Percentiles rank a stretch among this genome's conserved stretches.
Evolutionary conservation across 345 rosid species (phyloP).

Genomic region (Streptanthus diversifolius): DNA sequence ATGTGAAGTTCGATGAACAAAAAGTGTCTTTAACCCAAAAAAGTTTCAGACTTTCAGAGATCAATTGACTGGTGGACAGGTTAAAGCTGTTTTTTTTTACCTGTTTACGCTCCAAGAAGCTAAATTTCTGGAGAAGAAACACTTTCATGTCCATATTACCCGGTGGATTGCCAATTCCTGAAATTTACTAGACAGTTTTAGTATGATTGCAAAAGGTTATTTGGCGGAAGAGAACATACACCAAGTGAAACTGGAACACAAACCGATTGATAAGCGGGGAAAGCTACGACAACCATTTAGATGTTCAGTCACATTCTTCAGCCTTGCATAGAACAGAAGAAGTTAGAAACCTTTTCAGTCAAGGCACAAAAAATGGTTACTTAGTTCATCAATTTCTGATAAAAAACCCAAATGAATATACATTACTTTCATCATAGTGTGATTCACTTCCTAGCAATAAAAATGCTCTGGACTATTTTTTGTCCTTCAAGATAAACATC

Average conservation of each 20-base stretch:
- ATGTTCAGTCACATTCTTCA: constrained; percentile 69
- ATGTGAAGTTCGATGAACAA: not conserved
- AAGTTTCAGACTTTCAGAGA: not conserved
- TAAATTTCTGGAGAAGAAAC: constrained; percentile 76
- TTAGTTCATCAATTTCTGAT: too few species aligned
- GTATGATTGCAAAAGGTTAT: not conserved
- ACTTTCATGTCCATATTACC: constrained; percentile 92
- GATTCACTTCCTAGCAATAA: not conserved
- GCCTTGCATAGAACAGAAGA: constrained; percentile 38
- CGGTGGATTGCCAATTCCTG: constrained; percentile 91
- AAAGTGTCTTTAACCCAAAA: not conserved
- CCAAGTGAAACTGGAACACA: constrained; percentile 4
- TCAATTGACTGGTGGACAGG: not conserved
- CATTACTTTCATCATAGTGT: not conserved
- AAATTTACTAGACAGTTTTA: not conserved
- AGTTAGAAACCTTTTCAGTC: not conserved
- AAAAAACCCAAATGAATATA: not conserved
- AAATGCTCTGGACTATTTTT: too few species aligned
- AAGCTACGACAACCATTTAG: constrained; percentile 67
- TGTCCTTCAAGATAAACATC: not conserved
- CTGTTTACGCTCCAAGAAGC: constrained; percentile 59
- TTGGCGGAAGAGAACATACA: not conserved
- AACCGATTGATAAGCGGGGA: constrained; percentile 76
- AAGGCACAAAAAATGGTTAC: not conserved
- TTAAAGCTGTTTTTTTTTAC: constrained; percentile 24